phyloP scores from a whole-genome alignment of 106 monocot genomes.

The Chionographis japonica region DNA sequence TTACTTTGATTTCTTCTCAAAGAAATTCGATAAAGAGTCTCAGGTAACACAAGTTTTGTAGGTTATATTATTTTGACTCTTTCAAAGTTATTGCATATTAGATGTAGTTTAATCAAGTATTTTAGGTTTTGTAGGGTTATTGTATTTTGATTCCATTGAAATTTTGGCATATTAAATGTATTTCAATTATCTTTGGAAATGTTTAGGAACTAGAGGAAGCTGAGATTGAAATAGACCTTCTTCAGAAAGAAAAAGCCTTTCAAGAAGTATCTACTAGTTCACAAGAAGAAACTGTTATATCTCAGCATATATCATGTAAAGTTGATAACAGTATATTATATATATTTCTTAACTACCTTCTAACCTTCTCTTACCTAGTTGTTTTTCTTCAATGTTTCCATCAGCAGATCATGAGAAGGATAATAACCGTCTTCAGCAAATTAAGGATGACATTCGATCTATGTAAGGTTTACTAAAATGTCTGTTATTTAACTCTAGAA shows the following conservation, averaged over 20 bases:
- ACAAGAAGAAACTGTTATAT: conserved; percentile 18
- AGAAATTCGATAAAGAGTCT: conserved; percentile 53
- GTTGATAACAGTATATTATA: neutral
- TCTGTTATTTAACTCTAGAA: neutral
- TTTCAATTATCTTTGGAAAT: conserved; percentile 9
- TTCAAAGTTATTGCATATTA: neutral
- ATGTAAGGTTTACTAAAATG: conserved; percentile 53
- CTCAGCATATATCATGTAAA: conserved; percentile 32
- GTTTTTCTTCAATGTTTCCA: conserved; percentile 2
- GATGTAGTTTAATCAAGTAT: neutral
- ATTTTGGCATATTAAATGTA: neutral
- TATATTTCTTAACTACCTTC: conserved; percentile 1
- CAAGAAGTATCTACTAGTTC: conserved; percentile 31
- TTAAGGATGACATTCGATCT: conserved; percentile 63
- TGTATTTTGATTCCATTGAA: neutral
- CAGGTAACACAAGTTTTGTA: conserved; percentile 36
- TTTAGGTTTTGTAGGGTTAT: neutral
- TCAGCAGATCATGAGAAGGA: conserved; percentile 43
- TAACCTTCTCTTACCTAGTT: conserved; percentile 4
- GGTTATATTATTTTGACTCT: neutral
- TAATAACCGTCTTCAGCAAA: conserved; percentile 55
- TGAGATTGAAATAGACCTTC: conserved; percentile 87
- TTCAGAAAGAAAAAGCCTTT: conserved; percentile 73
- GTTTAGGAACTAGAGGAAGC: conserved; percentile 90
- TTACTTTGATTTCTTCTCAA: conserved; percentile 87